Evolutionary conservation across 1,284 basidiomycete genomes (phyloP).

Genomic region (Ustanciosporium gigantosporum): DNA sequence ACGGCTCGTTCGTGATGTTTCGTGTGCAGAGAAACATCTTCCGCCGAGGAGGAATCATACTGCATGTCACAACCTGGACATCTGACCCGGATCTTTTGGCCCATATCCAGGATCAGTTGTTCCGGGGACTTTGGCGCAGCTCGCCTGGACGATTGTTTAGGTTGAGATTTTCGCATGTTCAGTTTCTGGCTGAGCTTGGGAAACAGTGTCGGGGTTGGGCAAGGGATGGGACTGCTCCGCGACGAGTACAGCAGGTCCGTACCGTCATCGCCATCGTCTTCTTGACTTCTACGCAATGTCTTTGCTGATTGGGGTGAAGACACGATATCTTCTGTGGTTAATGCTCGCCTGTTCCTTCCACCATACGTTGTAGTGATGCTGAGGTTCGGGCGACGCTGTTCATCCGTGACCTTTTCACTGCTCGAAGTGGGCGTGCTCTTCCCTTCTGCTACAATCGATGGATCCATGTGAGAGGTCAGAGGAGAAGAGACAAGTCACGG

Average conservation of each 20-base stretch:
- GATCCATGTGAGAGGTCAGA: neutral
- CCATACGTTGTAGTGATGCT: conserved; percentile 26
- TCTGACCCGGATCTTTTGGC: conserved; percentile 42
- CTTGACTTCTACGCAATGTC: neutral
- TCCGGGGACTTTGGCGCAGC: conserved; percentile 14
- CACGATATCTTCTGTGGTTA: conserved; percentile 17
- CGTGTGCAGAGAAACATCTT: conserved; percentile 44
- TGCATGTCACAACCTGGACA: conserved; percentile 52
- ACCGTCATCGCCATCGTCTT: conserved; percentile 6
- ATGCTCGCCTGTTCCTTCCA: conserved; percentile 22
- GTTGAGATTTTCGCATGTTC: conserved; percentile 4
- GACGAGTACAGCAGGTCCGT: conserved; percentile 6
- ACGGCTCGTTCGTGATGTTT: conserved; percentile 43
- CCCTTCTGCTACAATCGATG: neutral
- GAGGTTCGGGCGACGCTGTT: neutral
- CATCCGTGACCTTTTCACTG: too few relatives aligned
- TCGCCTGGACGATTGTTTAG: too few relatives aligned
- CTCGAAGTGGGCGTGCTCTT: neutral
- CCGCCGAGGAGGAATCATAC: conserved; percentile 43
- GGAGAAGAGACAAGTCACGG: too few relatives aligned
- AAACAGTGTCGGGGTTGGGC: conserved; percentile 8
- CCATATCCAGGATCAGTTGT: conserved; percentile 51
- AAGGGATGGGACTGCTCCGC: conserved; percentile 21
- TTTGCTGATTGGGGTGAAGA: neutral
- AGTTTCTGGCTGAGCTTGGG: conserved; percentile 8